phyloP scores from a whole-genome alignment of 2,329 filamentous ascomycete species.

The Oidium heveae region DNA sequence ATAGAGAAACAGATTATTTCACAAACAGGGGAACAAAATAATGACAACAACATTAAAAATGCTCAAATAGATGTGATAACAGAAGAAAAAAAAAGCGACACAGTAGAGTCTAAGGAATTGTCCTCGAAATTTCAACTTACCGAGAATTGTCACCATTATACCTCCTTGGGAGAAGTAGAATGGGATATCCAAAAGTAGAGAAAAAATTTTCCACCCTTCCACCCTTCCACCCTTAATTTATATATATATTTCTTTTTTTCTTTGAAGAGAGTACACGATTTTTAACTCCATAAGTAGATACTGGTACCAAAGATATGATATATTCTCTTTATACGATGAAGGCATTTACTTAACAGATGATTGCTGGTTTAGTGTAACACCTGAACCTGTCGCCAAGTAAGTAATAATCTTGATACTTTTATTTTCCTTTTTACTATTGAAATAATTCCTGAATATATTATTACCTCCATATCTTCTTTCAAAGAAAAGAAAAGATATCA shows the following conservation, averaged over 20 bases:
- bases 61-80: too few relatives aligned
- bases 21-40: too few relatives aligned
- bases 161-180: constrained; percentile 42
- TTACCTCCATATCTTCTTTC: constrained; percentile 41
- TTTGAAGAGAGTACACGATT: too few relatives aligned
- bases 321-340: constrained; percentile 71
- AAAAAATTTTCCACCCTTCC: neutral
- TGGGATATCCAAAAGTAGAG: constrained; percentile 62
- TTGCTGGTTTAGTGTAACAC: constrained; percentile 92
- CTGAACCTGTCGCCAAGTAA: constrained; percentile 70
- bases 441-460: too few relatives aligned
- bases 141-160: constrained; percentile 50
- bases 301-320: constrained; percentile 65
- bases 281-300: constrained; percentile 28
- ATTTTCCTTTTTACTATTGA: constrained; percentile 11
- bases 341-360: constrained; percentile 79
- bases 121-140: too few relatives aligned
- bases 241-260: neutral
- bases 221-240: neutral
- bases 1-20: too few relatives aligned
- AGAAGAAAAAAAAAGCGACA: too few relatives aligned
- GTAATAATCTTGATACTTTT: constrained; percentile 8
- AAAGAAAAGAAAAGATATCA: constrained; percentile 5
- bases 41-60: too few relatives aligned
- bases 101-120: too few relatives aligned